phyloP scores from a whole-genome alignment of 2,329 filamentous ascomycete species.

The Trichoderma polysporum region DNA sequence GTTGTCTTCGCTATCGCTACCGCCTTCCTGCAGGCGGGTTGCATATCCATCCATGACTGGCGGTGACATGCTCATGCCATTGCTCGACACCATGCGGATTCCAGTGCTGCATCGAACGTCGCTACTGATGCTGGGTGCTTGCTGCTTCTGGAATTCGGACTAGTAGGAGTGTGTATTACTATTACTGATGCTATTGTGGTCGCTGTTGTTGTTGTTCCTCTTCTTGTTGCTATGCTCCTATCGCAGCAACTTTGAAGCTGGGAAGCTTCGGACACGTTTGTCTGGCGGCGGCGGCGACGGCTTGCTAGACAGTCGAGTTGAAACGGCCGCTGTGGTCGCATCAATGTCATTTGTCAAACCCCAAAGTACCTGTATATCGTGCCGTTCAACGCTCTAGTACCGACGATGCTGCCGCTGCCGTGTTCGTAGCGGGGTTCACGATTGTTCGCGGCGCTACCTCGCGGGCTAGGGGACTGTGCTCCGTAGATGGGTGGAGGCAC shows the following conservation, averaged over 20 bases:
- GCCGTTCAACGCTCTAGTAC: constrained; percentile 7
- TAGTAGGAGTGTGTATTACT: neutral
- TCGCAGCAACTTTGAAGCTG: neutral
- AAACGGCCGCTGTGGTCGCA: neutral
- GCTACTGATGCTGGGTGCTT: neutral
- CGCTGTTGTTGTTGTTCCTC: neutral
- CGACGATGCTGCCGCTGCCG: constrained; percentile 17
- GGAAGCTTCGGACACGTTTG: neutral
- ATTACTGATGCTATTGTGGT: neutral
- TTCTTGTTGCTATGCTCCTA: neutral
- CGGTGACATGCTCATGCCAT: constrained; percentile 47
- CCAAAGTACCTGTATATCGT: constrained; percentile 3
- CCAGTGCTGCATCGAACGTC: constrained; percentile 34
- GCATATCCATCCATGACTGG: constrained; percentile 45
- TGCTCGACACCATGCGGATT: constrained; percentile 40
- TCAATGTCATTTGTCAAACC: constrained; percentile 13
- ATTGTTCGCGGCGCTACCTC: constrained; percentile 21
- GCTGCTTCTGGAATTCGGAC: neutral
- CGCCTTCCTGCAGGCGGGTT: constrained; percentile 37
- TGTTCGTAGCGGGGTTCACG: constrained; percentile 19
- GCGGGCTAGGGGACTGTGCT: constrained; percentile 10
- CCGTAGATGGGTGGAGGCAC: constrained; percentile 15
- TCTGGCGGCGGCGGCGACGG: neutral
- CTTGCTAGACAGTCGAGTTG: neutral
- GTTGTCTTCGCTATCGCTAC: constrained; percentile 36